These are phyloP conservation scores for Botrytis tulipae DNA, from an alignment of 2,329 filamentous ascomycete species.

Conservation along the genomic window DNA sequence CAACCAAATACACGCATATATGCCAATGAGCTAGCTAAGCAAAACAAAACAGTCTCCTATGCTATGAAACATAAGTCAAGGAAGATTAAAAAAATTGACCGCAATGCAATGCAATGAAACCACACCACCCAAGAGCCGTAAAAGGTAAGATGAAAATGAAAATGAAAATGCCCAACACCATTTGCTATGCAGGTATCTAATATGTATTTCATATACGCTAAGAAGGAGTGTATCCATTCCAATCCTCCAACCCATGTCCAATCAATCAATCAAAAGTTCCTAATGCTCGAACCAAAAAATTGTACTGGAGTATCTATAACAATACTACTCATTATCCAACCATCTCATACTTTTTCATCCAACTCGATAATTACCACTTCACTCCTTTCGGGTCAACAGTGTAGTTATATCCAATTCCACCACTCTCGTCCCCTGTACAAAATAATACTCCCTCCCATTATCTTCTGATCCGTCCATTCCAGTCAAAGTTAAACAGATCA, in stretches of 20 bases:
- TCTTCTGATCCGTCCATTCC: neutral
- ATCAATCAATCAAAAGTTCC: neutral
- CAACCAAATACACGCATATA: neutral
- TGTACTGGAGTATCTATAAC: neutral
- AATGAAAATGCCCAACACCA: neutral
- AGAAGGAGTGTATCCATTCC: conserved; percentile 6
- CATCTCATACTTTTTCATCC: neutral
- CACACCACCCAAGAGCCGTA: neutral
- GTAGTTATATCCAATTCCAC: neutral
- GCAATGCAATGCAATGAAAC: neutral
- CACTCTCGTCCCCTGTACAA: neutral
- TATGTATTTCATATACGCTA: conserved; percentile 15
- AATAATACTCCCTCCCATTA: neutral
- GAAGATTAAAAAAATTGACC: neutral
- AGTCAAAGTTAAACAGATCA: neutral
- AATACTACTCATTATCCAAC: conserved; percentile 3
- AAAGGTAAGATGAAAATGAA: neutral
- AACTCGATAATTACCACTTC: neutral
- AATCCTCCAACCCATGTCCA: neutral
- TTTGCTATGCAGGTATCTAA: conserved; percentile 17
- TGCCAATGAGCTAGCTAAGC: neutral
- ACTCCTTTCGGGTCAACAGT: neutral
- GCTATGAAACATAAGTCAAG: neutral
- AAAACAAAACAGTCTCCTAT: neutral
- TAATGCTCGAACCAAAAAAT: neutral